Conservation (phyloP, 306 rosid genomes). For the Gleditsia sinensis region DNA sequence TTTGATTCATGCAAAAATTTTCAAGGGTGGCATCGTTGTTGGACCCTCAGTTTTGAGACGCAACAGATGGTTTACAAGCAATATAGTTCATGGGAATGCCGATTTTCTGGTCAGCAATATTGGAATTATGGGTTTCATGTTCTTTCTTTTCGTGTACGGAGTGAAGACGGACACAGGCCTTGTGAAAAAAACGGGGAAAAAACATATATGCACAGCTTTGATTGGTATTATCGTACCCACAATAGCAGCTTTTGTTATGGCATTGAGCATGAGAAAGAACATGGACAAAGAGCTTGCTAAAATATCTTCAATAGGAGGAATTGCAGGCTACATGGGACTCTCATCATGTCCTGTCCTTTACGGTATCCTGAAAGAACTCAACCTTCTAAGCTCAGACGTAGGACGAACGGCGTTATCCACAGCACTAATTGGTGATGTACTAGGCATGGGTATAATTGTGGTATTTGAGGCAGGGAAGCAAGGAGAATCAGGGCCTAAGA, state of each 20-base stretch:
- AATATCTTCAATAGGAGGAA: constrained; percentile 51
- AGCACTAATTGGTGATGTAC: constrained; percentile 51
- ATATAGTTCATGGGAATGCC: constrained; percentile 23
- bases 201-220: constrained; percentile 42
- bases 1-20: constrained; percentile 2
- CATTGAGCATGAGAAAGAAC: constrained; percentile 38
- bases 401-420: constrained; percentile 57
- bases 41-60: constrained; percentile 77
- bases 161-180: constrained; percentile 62
- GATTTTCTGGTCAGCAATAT: constrained; percentile 50
- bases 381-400: constrained; percentile 72
- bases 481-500: constrained; percentile 19
- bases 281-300: constrained; percentile 60
- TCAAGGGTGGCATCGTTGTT: constrained; percentile 75
- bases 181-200: constrained; percentile 48
- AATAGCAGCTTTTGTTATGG: not conserved
- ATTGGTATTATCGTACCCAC: constrained; percentile 47
- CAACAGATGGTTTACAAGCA: constrained; percentile 30
- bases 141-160: constrained; percentile 54
- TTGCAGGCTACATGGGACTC: constrained; percentile 47
- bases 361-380: constrained; percentile 58
- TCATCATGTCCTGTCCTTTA: constrained; percentile 55
- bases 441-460: constrained; percentile 23
- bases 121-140: constrained; percentile 71
- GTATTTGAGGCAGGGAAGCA: constrained; percentile 60